phyloP scores from a whole-genome alignment of 768 basidiomycete species.

The Calocera cornea region DNA sequence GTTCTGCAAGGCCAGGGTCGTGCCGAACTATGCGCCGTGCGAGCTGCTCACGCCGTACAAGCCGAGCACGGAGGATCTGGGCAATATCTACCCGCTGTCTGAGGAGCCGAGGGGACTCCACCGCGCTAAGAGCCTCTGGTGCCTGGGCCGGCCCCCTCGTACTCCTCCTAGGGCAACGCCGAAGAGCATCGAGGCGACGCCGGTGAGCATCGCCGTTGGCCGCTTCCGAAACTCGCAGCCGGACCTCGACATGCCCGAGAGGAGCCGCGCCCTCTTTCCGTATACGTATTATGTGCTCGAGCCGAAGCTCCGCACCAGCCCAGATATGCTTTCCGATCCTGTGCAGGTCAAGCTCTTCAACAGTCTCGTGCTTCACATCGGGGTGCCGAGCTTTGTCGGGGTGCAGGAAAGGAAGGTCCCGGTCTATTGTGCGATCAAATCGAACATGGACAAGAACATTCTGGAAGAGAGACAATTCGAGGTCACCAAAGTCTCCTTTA shows the following conservation, averaged over 20 bases:
- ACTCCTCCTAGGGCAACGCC: neutral
- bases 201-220: neutral
- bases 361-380: neutral
- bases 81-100: neutral
- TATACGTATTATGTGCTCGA: neutral
- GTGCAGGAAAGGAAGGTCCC: neutral
- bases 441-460: neutral
- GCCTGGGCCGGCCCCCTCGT: neutral
- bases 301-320: neutral
- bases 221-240: neutral
- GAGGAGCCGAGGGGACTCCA: neutral
- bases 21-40: neutral
- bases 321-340: neutral
- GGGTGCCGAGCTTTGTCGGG: neutral
- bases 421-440: constrained; percentile 1
- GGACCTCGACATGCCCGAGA: neutral
- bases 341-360: neutral
- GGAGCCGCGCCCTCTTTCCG: neutral
- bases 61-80: neutral
- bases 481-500: neutral
- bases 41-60: neutral
- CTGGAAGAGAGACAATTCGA: neutral
- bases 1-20: neutral
- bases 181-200: neutral
- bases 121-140: neutral